phyloP scores from a whole-genome alignment of 768 basidiomycete genomes.

The Naematelia encephala region DNA sequence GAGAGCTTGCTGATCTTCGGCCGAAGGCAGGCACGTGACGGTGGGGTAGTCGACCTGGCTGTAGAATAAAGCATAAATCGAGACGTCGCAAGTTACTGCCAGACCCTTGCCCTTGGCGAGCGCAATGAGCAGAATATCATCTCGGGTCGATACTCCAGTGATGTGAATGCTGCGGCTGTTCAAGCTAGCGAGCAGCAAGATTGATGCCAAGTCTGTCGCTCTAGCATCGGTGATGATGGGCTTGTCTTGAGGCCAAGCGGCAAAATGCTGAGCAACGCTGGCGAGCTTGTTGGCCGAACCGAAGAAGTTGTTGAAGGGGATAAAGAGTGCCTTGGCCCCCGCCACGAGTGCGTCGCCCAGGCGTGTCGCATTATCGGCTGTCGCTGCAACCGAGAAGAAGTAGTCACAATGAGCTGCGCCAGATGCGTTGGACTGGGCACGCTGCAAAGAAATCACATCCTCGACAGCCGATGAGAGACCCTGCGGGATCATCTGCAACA shows the following conservation, averaged over 20 bases:
- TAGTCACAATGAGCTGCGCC: conserved; percentile 80
- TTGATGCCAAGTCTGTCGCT: conserved; percentile 85
- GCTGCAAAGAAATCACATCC: conserved; percentile 66
- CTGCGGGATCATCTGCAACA: conserved; percentile 71
- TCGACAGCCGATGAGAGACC: conserved; percentile 64
- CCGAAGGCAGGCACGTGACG: conserved; percentile 64
- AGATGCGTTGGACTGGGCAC: conserved; percentile 63
- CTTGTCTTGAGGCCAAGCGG: conserved; percentile 84
- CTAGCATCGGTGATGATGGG: conserved; percentile 92
- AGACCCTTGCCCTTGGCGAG: conserved; percentile 91
- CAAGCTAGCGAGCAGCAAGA: conserved; percentile 88
- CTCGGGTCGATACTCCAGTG: conserved; percentile 77
- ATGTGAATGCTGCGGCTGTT: conserved; percentile 85
- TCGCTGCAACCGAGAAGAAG: conserved; percentile 74
- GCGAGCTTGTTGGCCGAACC: conserved; percentile 59
- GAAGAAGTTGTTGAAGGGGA: conserved; percentile 63
- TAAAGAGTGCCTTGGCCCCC: conserved; percentile 79
- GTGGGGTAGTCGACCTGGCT: conserved; percentile 68
- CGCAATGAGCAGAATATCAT: conserved; percentile 84
- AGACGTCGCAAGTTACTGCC: conserved; percentile 93
- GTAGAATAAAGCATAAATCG: conserved; percentile 88
- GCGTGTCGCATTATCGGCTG: conserved; percentile 60
- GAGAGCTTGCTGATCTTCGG: conserved; percentile 71
- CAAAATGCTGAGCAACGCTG: conserved; percentile 78
- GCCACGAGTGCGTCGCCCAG: conserved; percentile 67